Percentiles rank a stretch among this genome's conserved stretches.
These are phyloP conservation scores for Hyaloscypha finlandica DNA, from an alignment of 495 filamentous ascomycete species.

Conservation along the genomic window DNA sequence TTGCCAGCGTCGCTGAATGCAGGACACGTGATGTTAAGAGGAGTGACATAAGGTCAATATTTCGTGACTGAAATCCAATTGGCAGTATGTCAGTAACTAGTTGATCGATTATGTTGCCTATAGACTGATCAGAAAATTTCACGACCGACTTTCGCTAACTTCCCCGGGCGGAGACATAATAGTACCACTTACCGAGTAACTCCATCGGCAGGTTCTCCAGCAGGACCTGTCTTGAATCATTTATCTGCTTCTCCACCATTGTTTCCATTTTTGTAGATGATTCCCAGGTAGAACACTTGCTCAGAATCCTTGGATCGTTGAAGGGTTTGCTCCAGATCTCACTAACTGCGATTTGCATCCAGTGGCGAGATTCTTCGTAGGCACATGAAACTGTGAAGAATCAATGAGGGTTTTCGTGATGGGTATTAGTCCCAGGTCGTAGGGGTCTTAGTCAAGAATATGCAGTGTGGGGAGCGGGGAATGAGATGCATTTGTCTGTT, in stretches of 20 bases:
- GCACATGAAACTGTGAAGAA: too few relatives aligned
- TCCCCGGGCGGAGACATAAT: slow-evolving; percentile 9
- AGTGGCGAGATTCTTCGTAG: too few relatives aligned
- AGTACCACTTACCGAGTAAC: slow-evolving; percentile 63
- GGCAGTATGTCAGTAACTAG: slow-evolving; percentile 76
- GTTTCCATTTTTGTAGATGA: too few relatives aligned
- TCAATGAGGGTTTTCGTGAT: too few relatives aligned
- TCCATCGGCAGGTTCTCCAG: slow-evolving; percentile 71
- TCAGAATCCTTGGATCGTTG: too few relatives aligned
- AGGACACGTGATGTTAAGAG: slow-evolving; percentile 74
- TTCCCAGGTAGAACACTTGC: too few relatives aligned
- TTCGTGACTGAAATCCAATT: slow-evolving; percentile 75
- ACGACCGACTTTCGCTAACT: background rate
- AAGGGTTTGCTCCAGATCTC: too few relatives aligned
- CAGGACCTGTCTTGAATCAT: slow-evolving; percentile 38
- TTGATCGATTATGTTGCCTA: slow-evolving; percentile 75
- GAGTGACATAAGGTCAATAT: slow-evolving; percentile 79
- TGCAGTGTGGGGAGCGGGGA: too few relatives aligned
- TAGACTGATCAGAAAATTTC: slow-evolving; percentile 27
- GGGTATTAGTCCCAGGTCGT: too few relatives aligned
- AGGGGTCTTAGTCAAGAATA: too few relatives aligned
- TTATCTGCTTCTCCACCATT: background rate
- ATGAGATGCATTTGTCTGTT: too few relatives aligned
- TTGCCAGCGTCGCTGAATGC: slow-evolving; percentile 73
- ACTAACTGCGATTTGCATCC: too few relatives aligned